Evolutionary conservation across 192 early-diverging fungal species (phyloP).

Genomic region (Coemansia sp.): DNA sequence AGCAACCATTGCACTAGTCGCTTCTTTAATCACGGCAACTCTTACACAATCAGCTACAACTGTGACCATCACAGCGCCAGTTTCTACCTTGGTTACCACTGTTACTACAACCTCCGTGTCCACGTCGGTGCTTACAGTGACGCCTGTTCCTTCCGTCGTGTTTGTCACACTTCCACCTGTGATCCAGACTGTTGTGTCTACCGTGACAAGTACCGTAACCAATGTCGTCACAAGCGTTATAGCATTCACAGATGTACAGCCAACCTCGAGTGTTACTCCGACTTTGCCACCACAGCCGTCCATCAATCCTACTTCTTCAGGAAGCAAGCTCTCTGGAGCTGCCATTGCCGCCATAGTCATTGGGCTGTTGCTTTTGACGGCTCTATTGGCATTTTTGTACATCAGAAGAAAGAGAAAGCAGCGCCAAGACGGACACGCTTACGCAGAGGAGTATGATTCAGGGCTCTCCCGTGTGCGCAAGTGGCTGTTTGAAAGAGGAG

Average conservation of each 20-base stretch:
- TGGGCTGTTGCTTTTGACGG: constrained; percentile 16
- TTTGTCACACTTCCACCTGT: neutral
- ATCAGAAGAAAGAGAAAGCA: constrained; percentile 1
- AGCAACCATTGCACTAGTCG: neutral
- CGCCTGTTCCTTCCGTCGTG: neutral
- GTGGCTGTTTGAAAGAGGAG: neutral
- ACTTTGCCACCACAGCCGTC: neutral
- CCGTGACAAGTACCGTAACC: neutral
- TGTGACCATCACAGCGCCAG: neutral
- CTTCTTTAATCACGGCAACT: neutral
- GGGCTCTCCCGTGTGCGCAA: neutral
- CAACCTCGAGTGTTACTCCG: neutral
- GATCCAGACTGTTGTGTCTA: neutral
- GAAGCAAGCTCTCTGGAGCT: constrained; percentile 6
- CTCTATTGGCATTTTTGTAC: constrained; percentile 12
- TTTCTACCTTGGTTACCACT: neutral
- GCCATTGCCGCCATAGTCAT: constrained; percentile 22
- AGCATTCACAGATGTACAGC: neutral
- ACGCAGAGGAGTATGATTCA: neutral
- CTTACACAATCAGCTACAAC: neutral
- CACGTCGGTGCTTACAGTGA: neutral
- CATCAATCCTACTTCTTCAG: neutral
- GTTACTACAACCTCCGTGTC: neutral
- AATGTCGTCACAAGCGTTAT: neutral
- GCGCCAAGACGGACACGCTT: neutral